Percentiles rank a stretch among this genome's conserved stretches.
Evolutionary conservation across 129 eudicot species (phyloP).

Genomic region (Pittosporum tobira): DNA sequence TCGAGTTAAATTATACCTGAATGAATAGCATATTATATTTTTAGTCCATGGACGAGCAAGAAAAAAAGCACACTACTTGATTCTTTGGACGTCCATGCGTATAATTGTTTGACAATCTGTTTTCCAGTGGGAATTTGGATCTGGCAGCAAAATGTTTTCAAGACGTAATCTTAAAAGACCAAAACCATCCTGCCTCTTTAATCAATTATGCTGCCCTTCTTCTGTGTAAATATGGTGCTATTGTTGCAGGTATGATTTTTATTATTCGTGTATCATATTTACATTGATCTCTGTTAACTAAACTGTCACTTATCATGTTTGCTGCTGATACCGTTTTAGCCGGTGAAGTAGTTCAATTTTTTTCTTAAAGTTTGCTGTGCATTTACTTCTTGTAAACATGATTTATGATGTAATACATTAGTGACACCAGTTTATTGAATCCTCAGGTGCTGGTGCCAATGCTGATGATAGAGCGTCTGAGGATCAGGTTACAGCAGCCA

Average conservation of each 20-base stretch:
- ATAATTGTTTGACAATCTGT: slow-evolving; percentile 2
- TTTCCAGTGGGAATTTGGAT: slow-evolving; percentile 74
- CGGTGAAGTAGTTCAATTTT: slow-evolving; percentile 1
- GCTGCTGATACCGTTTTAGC: background rate
- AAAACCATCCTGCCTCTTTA: slow-evolving; percentile 78
- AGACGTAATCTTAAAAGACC: slow-evolving; percentile 79
- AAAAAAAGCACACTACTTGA: background rate
- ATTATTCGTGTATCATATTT: slow-evolving; percentile 1
- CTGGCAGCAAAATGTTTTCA: slow-evolving; percentile 85
- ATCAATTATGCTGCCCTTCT: slow-evolving; percentile 83
- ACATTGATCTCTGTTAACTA: background rate
- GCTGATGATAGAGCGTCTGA: slow-evolving; percentile 52
- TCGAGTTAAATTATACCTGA: background rate
- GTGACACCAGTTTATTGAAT: background rate
- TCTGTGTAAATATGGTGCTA: slow-evolving; percentile 71
- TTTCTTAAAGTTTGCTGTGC: background rate
- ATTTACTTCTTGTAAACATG: background rate
- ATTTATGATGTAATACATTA: background rate
- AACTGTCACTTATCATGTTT: background rate
- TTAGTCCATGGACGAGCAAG: too few relatives aligned
- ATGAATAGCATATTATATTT: background rate
- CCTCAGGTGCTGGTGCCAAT: slow-evolving; percentile 78
- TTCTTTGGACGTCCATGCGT: background rate
- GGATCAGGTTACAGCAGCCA: slow-evolving; percentile 51
- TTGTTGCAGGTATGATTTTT: slow-evolving; percentile 63